Evolutionary conservation across 495 filamentous ascomycete species (phyloP).

Genomic region (Chaetomium tenue): DNA sequence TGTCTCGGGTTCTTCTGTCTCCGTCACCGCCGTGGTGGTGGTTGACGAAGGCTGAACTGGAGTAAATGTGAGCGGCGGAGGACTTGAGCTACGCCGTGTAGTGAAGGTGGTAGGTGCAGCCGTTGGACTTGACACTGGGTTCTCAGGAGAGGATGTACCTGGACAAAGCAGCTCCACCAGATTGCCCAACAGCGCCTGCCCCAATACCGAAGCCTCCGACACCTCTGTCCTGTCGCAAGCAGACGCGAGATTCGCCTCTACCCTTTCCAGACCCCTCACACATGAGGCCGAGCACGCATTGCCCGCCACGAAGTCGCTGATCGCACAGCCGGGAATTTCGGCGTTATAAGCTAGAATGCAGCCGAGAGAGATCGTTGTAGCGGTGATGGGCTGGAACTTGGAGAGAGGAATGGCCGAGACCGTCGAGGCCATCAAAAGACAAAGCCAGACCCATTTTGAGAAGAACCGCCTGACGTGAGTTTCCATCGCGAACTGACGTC

Average conservation of each 20-base stretch:
- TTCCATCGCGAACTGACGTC: constrained; percentile 28
- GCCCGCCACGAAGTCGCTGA: constrained; percentile 37
- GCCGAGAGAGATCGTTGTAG: constrained; percentile 34
- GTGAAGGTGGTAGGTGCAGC: constrained; percentile 13
- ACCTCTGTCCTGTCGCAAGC: constrained; percentile 36
- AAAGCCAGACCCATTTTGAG: constrained; percentile 25
- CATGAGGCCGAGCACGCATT: constrained; percentile 39
- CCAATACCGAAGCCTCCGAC: constrained; percentile 35
- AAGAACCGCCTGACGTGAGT: constrained; percentile 3
- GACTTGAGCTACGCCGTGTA: constrained; percentile 12
- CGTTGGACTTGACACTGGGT: constrained; percentile 17
- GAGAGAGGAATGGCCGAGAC: constrained; percentile 41
- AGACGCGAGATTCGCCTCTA: constrained; percentile 28
- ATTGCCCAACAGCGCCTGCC: constrained; percentile 36
- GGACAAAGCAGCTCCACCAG: constrained; percentile 41
- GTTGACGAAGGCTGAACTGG: constrained; percentile 20
- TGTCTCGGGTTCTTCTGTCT: constrained; percentile 12
- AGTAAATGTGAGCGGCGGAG: constrained; percentile 15
- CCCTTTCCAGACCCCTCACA: constrained; percentile 32
- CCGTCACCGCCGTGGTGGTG: constrained; percentile 19
- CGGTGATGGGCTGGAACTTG: constrained; percentile 42
- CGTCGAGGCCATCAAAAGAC: constrained; percentile 38
- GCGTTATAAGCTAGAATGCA: constrained; percentile 44
- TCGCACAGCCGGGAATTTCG: constrained; percentile 36
- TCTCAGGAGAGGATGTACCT: neutral